Percentiles rank a stretch among this genome's conserved stretches.
Evolutionary conservation across 495 filamentous ascomycete species (phyloP).

Genomic region (Symbiotaphrina buchneri): DNA sequence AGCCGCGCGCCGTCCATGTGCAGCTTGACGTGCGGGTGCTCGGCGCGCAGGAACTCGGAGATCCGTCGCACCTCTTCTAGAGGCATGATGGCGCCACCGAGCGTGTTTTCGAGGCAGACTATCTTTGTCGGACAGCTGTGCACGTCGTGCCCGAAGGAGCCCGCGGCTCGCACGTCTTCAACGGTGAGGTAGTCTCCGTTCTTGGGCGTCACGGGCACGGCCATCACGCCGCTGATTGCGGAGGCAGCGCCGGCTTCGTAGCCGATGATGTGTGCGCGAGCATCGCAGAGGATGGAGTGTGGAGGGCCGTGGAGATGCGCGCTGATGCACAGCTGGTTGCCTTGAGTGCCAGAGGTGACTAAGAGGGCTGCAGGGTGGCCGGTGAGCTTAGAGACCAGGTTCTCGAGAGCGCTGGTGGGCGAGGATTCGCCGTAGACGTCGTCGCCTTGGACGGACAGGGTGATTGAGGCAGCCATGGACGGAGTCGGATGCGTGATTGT

Average conservation of each 20-base stretch:
- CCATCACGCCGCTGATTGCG: slow-evolving; percentile 19
- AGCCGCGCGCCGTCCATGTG: slow-evolving; percentile 16
- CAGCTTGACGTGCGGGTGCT: slow-evolving; percentile 13
- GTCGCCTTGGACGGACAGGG: slow-evolving; percentile 21
- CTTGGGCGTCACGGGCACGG: slow-evolving; percentile 5
- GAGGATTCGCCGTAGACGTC: slow-evolving; percentile 18
- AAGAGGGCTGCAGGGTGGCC: slow-evolving; percentile 17
- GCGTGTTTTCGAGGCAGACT: slow-evolving; percentile 15
- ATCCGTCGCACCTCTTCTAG: slow-evolving; percentile 13
- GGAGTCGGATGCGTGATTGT: slow-evolving; percentile 69
- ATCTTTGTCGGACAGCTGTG: slow-evolving; percentile 14
- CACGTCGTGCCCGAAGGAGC: slow-evolving; percentile 12
- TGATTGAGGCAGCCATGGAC: slow-evolving; percentile 52
- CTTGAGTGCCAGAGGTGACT: slow-evolving; percentile 11
- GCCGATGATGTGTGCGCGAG: slow-evolving; percentile 21
- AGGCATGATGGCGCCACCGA: slow-evolving; percentile 13
- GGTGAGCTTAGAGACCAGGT: slow-evolving; percentile 14
- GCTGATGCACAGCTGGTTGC: slow-evolving; percentile 26
- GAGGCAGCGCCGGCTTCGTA: slow-evolving; percentile 27
- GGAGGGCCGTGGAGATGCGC: slow-evolving; percentile 25
- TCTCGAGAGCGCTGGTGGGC: slow-evolving; percentile 16
- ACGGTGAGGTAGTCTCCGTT: slow-evolving; percentile 5
- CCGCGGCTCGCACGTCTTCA: slow-evolving; percentile 3
- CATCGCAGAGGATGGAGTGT: slow-evolving; percentile 23
- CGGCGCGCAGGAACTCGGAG: slow-evolving; percentile 10